A percentile compares a stretch with the other conserved stretches of the same genome.
Evolutionary conservation across 1,284 basidiomycete genomes (phyloP).

Genomic region (Fomitopsis schrenkii): DNA sequence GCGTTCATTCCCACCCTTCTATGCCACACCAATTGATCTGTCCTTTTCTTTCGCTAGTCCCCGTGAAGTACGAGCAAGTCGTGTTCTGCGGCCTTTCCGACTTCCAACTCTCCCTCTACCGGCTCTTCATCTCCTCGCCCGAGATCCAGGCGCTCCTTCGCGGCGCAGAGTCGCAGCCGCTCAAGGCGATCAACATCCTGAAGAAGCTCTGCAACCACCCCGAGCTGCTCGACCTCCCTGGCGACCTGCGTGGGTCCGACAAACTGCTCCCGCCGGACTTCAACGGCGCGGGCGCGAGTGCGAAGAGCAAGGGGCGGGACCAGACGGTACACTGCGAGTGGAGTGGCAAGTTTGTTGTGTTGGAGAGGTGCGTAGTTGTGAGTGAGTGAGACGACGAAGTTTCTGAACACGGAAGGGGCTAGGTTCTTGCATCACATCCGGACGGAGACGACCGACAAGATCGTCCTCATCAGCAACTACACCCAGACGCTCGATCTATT

Average conservation of each 20-base stretch:
- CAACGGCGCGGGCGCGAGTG: constrained; percentile 43
- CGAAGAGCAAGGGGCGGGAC: constrained; percentile 37
- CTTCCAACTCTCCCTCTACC: constrained; percentile 89
- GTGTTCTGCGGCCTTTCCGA: constrained; percentile 93
- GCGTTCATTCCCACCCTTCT: neutral
- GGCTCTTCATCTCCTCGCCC: constrained; percentile 91
- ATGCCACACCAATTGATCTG: constrained; percentile 2
- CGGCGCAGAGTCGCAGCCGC: constrained; percentile 89
- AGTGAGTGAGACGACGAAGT: neutral
- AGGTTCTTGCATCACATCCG: constrained; percentile 86
- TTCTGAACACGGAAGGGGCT: constrained; percentile 1
- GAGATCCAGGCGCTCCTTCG: constrained; percentile 91
- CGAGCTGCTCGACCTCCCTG: constrained; percentile 84
- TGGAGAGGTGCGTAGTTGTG: constrained; percentile 70
- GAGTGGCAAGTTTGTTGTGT: constrained; percentile 91
- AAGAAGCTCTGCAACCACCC: constrained; percentile 99
- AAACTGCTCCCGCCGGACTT: constrained; percentile 84
- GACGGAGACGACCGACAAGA: constrained; percentile 90
- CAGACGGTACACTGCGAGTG: constrained; percentile 72
- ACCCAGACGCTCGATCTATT: constrained; percentile 97
- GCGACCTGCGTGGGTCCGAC: constrained; percentile 86
- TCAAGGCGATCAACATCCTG: constrained; percentile 95
- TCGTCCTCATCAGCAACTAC: constrained; percentile 98
- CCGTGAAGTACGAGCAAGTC: constrained; percentile 99
- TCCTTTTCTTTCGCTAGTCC: constrained; percentile 55